Evolutionary conservation across 139 green algal species (phyloP).

Genomic region (Picochlorum sp.): DNA sequence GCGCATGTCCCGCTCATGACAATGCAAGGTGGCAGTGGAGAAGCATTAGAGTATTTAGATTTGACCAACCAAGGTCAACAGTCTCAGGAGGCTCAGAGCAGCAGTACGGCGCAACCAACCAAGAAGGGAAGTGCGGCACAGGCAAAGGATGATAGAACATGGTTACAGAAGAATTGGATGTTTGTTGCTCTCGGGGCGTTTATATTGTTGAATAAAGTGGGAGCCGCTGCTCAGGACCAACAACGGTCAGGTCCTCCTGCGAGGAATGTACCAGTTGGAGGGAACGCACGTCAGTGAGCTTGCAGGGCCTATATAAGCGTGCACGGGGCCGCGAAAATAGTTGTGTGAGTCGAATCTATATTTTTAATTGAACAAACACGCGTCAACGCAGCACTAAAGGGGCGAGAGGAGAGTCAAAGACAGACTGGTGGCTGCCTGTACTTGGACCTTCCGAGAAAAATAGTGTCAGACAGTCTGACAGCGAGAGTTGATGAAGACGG

Average conservation of each 20-base stretch:
- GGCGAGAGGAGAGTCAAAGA: no score
- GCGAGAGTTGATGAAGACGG: no score
- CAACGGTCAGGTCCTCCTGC: not conserved
- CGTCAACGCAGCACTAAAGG: no score
- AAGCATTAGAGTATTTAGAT: not conserved
- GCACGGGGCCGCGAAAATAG: no score
- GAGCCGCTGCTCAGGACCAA: not conserved
- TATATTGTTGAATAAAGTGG: conserved; percentile 6
- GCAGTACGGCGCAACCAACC: no score
- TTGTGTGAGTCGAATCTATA: no score
- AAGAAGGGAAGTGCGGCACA: not conserved
- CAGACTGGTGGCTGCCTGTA: no score
- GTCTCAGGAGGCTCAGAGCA: no score
- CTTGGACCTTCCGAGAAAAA: no score
- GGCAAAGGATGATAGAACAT: conserved; percentile 12
- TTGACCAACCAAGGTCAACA: not conserved
- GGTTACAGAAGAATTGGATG: conserved; percentile 20
- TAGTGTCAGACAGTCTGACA: no score
- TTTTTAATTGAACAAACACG: no score
- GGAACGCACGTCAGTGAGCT: not conserved
- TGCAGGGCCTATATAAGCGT: no score
- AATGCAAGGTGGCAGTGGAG: not conserved
- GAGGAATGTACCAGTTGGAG: not conserved
- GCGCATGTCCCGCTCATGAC: not conserved
- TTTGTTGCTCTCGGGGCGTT: not conserved